Evolutionary conservation across 164 flowering plant species (phyloP).

Genomic region (Piper betle): DNA sequence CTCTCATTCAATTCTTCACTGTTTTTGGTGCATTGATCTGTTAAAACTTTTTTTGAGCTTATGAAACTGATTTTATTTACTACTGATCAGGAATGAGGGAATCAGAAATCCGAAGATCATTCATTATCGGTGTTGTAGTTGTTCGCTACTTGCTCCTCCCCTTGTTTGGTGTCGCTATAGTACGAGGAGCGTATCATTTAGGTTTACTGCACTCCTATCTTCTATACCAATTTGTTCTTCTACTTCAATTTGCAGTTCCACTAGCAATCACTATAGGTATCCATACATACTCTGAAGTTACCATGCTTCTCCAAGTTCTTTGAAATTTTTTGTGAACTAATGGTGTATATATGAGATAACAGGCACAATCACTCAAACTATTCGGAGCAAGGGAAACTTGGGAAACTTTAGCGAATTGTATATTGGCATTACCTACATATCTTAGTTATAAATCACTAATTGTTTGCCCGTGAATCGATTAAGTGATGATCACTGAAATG

Average conservation of each 20-base stretch:
- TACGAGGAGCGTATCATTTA: slow-evolving; percentile 33
- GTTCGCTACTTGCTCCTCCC: slow-evolving; percentile 51
- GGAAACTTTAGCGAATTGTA: no score
- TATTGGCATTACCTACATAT: no score
- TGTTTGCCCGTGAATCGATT: no score
- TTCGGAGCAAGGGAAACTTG: no score
- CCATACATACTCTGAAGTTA: no score
- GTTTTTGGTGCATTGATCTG: no score
- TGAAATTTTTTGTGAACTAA: no score
- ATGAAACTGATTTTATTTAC: slow-evolving; percentile 25
- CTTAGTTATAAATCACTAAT: no score
- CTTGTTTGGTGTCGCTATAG: slow-evolving; percentile 30
- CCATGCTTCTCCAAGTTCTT: background rate
- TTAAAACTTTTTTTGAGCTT: background rate
- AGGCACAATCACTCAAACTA: no score
- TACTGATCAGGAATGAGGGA: slow-evolving; percentile 34
- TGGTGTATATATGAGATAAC: no score
- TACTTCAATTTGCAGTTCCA: slow-evolving; percentile 61
- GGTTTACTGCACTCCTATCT: slow-evolving; percentile 43
- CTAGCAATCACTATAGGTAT: slow-evolving; percentile 67
- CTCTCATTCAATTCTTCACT: background rate
- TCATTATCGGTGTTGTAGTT: slow-evolving; percentile 33
- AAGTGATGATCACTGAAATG: no score
- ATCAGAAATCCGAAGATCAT: slow-evolving; percentile 19
- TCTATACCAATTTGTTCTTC: slow-evolving; percentile 46